phyloP scores from a whole-genome alignment of 1,284 basidiomycete genomes.

The Cutaneotrichosporon cutaneum region DNA sequence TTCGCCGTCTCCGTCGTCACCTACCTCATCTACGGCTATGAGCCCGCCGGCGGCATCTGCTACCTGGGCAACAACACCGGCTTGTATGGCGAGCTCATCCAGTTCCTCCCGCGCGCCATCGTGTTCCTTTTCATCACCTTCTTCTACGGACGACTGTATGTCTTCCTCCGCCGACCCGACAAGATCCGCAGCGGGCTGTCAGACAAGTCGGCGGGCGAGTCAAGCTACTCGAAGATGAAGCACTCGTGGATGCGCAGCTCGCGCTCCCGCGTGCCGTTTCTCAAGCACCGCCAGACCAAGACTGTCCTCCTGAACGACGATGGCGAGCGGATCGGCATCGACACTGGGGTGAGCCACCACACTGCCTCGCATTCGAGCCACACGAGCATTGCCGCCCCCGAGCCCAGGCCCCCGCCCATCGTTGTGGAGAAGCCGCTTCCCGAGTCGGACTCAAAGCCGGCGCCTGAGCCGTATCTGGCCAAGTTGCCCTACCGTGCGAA shows the following conservation, averaged over 20 bases:
- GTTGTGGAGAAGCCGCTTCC: neutral
- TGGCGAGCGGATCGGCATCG: slow-evolving; percentile 5
- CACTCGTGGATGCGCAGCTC: slow-evolving; percentile 18
- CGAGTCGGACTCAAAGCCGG: neutral
- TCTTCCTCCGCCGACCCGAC: slow-evolving; percentile 54
- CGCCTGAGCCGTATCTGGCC: neutral
- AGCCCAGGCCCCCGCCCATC: neutral
- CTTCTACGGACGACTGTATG: slow-evolving; percentile 51
- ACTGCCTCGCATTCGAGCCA: neutral
- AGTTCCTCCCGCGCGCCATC: slow-evolving; percentile 47
- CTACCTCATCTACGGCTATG: slow-evolving; percentile 43
- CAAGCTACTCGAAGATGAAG: slow-evolving; percentile 6
- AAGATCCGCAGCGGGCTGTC: slow-evolving; percentile 47
- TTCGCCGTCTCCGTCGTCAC: slow-evolving; percentile 39
- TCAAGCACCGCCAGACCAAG: slow-evolving; percentile 2
- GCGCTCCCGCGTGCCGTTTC: slow-evolving; percentile 2
- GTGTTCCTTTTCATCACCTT: slow-evolving; percentile 49
- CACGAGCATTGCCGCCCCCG: neutral
- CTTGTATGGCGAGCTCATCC: slow-evolving; percentile 50
- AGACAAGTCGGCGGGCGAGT: slow-evolving; percentile 23
- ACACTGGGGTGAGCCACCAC: neutral
- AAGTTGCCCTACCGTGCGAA: neutral
- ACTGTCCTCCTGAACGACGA: slow-evolving; percentile 12
- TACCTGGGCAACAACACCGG: slow-evolving; percentile 47
- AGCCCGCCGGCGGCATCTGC: slow-evolving; percentile 48